Evolutionary conservation across 2,329 filamentous ascomycete species (phyloP).

Genomic region (Rhytidhysteron rufulum): DNA sequence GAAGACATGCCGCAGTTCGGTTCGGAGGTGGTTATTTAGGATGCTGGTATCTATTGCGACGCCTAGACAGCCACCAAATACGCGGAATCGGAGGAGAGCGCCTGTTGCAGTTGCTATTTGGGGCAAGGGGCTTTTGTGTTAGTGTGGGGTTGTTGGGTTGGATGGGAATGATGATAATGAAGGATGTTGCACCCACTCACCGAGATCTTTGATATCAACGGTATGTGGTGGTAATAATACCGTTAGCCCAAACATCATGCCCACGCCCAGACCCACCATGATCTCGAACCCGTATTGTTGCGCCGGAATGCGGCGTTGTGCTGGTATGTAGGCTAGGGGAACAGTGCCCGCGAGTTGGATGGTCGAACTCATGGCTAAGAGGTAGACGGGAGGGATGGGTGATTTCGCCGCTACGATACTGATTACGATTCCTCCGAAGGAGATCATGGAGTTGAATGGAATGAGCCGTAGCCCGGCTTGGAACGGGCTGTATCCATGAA

Average conservation of each 20-base stretch:
- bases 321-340: constrained; percentile 2
- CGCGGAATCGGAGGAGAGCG: no score
- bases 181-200: constrained; percentile 1
- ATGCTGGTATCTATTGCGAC: no score
- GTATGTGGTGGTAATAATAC: constrained; percentile 3
- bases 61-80: no score
- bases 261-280: constrained; percentile 7
- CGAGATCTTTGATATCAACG: constrained; percentile 6
- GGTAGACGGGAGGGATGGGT: constrained; percentile 2
- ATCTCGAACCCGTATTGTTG: constrained; percentile 7
- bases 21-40: no score
- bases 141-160: no score
- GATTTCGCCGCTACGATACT: constrained; percentile 1
- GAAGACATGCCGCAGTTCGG: no score
- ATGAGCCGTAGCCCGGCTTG: constrained; percentile 7
- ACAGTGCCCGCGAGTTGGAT: constrained; percentile 5
- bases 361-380: constrained; percentile 1
- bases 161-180: no score
- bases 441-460: constrained; percentile 3
- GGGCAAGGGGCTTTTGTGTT: no score
- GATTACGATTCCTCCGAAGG: constrained; percentile 1
- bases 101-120: no score
- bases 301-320: neutral
- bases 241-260: constrained; percentile 2
- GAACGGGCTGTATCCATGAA: constrained; percentile 3